Base-by-base conservation (phyloP, 495 filamentous ascomycete species). In the Pyronema domesticum region DNA sequence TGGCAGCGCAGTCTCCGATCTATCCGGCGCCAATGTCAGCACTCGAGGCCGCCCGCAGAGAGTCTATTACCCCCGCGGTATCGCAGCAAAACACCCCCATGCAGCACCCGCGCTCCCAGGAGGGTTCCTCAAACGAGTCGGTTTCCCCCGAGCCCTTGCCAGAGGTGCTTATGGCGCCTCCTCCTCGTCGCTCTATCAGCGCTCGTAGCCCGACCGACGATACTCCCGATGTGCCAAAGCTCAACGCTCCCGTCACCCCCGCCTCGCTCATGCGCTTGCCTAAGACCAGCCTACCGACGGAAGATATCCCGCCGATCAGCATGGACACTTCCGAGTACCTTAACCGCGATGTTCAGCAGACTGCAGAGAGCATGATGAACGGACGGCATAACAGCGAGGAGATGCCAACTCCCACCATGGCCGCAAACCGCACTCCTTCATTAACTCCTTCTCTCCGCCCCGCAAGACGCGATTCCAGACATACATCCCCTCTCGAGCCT, bases 221-320 rank as follows among this genome's bases (percentile, higher is more conserved):
- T 55, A 51, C 15, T 8, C 35, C 35, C 34, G 14, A 57, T 46
- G 45, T 58, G 65, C 0, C 65, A 62, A 30, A 30, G 23, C 19
- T 63, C 67, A 65, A 43, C 39, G 74, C 70, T 7, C 81, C 86
- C 13, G 85, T 83, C 15, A 91, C 86, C 1, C 86, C 86, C 0
- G 85, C 86, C 13, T 87, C 85, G n/a, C 67, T 94, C 56, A 89
- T 94, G 80, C 82, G 78, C 49, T 74, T 81, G 19, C 69, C 61
- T 17, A 74, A 77, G 58, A 61, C 39, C 60, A 70, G 46, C 60
- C 66, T 45, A 57, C 68, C 49, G 60, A 64, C 57, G 40, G 63
- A 65, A n/a, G 61, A 63, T 34, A 64, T 63, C 51, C 61, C 61
- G 3, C 61, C 61, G 19, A 64, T 64, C 57, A 54, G 60, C 15